Evolutionary conservation across 2,329 filamentous ascomycete genomes (phyloP).

Genomic region (Colletotrichum endophyticum): DNA sequence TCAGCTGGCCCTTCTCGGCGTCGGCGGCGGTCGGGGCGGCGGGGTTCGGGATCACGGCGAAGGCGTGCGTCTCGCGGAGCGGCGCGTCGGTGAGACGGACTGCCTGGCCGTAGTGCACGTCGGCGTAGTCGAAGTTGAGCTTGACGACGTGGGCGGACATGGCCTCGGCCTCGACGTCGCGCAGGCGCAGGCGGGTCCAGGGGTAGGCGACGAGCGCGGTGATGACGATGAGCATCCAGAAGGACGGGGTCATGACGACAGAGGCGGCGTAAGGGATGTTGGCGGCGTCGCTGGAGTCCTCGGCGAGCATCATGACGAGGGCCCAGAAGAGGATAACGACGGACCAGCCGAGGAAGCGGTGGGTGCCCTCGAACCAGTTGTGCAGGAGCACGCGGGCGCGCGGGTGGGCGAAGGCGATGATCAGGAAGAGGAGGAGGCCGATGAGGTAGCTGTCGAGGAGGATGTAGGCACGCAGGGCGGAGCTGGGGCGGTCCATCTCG

Average conservation of each 20-base stretch:
- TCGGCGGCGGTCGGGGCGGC: background rate
- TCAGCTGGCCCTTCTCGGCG: slow-evolving; percentile 1
- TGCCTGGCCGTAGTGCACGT: slow-evolving; percentile 60
- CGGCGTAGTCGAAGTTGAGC: slow-evolving; percentile 70
- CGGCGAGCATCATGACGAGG: slow-evolving; percentile 58
- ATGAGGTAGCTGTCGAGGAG: slow-evolving; percentile 62
- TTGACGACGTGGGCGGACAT: slow-evolving; percentile 76
- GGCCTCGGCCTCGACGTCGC: slow-evolving; percentile 67
- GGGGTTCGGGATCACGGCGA: slow-evolving; percentile 73
- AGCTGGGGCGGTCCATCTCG: slow-evolving; percentile 35
- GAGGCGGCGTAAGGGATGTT: slow-evolving; percentile 37
- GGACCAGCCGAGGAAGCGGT: slow-evolving; percentile 77
- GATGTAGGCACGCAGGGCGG: slow-evolving; percentile 39
- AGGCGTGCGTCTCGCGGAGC: slow-evolving; percentile 75
- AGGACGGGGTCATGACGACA: slow-evolving; percentile 42
- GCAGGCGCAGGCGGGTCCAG: slow-evolving; percentile 74
- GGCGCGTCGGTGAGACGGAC: slow-evolving; percentile 67
- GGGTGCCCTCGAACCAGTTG: slow-evolving; percentile 72
- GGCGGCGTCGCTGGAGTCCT: slow-evolving; percentile 45
- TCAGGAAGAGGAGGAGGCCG: slow-evolving; percentile 59
- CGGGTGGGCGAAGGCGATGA: slow-evolving; percentile 70
- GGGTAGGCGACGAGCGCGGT: slow-evolving; percentile 72
- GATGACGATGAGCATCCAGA: slow-evolving; percentile 73
- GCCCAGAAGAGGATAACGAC: slow-evolving; percentile 67
- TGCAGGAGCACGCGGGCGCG: slow-evolving; percentile 66